Evolutionary conservation across 306 rosid genomes (phyloP), one percentile per base, ranked within the genome.

Genomic region (Castanea crenata): DNA sequence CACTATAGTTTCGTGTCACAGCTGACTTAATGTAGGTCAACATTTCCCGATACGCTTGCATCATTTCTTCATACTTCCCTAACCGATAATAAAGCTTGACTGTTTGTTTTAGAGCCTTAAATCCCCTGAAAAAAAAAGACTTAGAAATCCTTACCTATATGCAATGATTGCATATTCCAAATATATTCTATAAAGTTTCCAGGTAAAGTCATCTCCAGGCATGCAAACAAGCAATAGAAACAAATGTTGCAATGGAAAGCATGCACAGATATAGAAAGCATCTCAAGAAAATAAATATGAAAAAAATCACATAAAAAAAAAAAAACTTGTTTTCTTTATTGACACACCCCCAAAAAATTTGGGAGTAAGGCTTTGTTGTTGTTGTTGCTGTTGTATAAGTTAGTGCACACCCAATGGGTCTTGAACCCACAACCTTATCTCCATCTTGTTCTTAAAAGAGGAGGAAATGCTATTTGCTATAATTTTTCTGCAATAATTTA

Each of bases 21-120:
- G 98, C 97, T 44, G 99, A 95, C 81, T 90, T 95, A 78, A 95
- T 93, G 86, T 95, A 95, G n/a, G 99, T 93, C 89, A 95, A 87
- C 99, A 95, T 95, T 90, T 90, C 97, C 82, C 98, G 88, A 79
- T 93, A 95, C 58, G 99, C 88, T 74, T 91, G 97, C 99, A 95
- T 91, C 99, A 93, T 95, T 87, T 91, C 96, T 78, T 89, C 93
- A 82, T 92, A 93, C 83, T 87, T 95, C 80, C 97, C 96, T 64
- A 95, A 83, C 54, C 95, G 91, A 86, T 95, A 95, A 85, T 91
- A 86, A 77, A 95, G 92, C 95, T 95, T 95, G 79, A 95, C 98
- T 59, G 99, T 95, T 85, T 95, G 98, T 82, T 95, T 95, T 69
- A 95, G 88, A 80, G 99, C 97, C 83, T 95, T 95, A 80, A 95